Evolutionary conservation across 2,329 filamentous ascomycete genomes (phyloP).

Genomic region (Thelonectria blattea): DNA sequence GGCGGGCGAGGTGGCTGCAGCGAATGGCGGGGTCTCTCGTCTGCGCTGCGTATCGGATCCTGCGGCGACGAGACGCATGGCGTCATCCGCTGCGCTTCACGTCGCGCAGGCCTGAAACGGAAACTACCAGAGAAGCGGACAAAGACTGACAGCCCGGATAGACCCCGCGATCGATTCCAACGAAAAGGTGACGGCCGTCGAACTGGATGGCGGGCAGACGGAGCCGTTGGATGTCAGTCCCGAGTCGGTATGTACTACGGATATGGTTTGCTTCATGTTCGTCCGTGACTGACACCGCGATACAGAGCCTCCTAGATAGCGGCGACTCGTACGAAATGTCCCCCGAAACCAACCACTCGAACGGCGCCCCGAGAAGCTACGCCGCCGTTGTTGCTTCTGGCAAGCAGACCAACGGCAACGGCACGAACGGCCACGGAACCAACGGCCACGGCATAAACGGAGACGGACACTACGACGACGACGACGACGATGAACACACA

Average conservation of each 20-base stretch:
- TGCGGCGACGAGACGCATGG: conserved; percentile 9
- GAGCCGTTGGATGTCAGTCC: conserved; percentile 15
- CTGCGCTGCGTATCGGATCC: conserved; percentile 10
- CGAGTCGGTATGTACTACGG: conserved; percentile 10
- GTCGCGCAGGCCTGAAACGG: conserved; percentile 3
- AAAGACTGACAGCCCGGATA: not conserved
- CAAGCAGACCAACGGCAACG: conserved; percentile 15
- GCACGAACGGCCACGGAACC: too few relatives aligned
- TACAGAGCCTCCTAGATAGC: conserved; percentile 11
- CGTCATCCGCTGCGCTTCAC: conserved; percentile 3
- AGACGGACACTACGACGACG: conserved; percentile 1
- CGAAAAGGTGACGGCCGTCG: conserved; percentile 34
- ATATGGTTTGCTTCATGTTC: not conserved
- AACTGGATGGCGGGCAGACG: conserved; percentile 24
- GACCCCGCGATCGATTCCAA: conserved; percentile 20
- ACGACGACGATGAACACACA: conserved; percentile 20
- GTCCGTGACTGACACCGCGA: not conserved
- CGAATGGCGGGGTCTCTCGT: not conserved
- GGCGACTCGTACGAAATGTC: conserved; percentile 17
- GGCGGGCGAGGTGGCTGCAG: not conserved
- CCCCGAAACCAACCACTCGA: conserved; percentile 23
- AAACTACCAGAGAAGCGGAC: not conserved
- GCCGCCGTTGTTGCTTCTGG: conserved; percentile 27
- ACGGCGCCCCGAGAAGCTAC: conserved; percentile 32
- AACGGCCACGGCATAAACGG: not conserved